phyloP scores from a whole-genome alignment of 106 monocot species.

The Alisma plantagoaquatica region DNA sequence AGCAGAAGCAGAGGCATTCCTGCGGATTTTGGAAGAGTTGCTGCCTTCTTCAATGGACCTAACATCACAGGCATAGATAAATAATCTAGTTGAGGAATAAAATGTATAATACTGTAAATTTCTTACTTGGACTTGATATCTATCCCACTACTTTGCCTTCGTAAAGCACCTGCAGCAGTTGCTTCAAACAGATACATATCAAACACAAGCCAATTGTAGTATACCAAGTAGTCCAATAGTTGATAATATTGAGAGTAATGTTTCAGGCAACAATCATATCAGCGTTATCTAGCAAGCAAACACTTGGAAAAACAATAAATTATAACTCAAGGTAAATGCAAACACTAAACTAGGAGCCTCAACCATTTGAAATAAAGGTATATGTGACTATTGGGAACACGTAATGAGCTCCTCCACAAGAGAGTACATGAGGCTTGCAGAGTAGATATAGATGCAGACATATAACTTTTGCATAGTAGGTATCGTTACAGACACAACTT shows the following conservation, averaged over 20 bases:
- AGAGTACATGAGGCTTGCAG: too few species aligned
- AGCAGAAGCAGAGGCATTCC: conserved; percentile 40
- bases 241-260: neutral
- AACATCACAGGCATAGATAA: conserved; percentile 7
- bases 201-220: neutral
- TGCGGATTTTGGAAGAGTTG: conserved; percentile 20
- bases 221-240: neutral
- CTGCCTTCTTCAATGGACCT: conserved; percentile 13
- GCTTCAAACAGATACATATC: neutral
- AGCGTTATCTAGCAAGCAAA: neutral
- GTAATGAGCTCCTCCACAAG: too few species aligned
- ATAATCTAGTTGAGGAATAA: too few species aligned
- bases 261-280: neutral
- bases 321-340: neutral
- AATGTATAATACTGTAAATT: neutral
- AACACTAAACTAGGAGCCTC: too few species aligned
- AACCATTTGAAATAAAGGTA: too few species aligned
- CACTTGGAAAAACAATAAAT: too few species aligned
- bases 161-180: conserved; percentile 40
- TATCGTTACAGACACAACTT: too few species aligned
- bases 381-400: too few species aligned
- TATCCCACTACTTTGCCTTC: conserved; percentile 45
- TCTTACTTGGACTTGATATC: conserved; percentile 40
- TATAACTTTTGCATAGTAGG: too few species aligned
- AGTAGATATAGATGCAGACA: too few species aligned